Base-by-base conservation (phyloP, 140 eudicot species). In the Cichorium intybus region DNA sequence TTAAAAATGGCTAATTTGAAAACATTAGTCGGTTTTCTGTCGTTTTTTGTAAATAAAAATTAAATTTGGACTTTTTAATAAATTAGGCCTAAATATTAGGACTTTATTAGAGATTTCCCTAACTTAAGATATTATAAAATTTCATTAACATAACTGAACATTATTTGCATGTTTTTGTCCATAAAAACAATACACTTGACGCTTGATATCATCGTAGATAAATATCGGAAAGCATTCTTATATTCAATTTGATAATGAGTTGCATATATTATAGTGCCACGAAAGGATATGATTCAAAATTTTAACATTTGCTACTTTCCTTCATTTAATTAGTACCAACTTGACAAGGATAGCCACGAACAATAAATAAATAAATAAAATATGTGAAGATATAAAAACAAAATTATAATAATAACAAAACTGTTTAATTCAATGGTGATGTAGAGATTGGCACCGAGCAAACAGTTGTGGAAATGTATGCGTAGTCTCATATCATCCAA, bases 271-370 rank as follows among this genome's bases (percentile, higher is more conserved):
- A 69, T 56, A 69, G 43, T 56, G 65, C 45, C 66, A 56, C 28
- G 74, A 69, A 60, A 70, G 52, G 76, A 70, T 70, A 70, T 16
- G 62, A 63, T 62, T 3, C 60, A 47, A 70, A 22, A 3, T 70
- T 70, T 70, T 62, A 49, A 70, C 76, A 29, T 31, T 43, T 50
- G 45, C 45, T 23, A 24, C 62, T 70, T 70, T 70, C 75, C 46
- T 23, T 24, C 76, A 33, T 48, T 60, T 70, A 60, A 70, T 60
- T 60, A 70, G 51, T 70, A 60, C 62, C 76, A 59, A 69, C 66
- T 56, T 69, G 74, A 69, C 47, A 69, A 49, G 55, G 76, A 70
- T 60, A 60, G 75, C 17, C 60, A 35, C 49, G 17, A 31, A 29
- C 49, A 1, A 18, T 33, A 66, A 34, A 18, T 43, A 15, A 43